These are phyloP conservation scores for Alnus glutinosa DNA, from an alignment of 306 rosid species.

Conservation along the genomic window DNA sequence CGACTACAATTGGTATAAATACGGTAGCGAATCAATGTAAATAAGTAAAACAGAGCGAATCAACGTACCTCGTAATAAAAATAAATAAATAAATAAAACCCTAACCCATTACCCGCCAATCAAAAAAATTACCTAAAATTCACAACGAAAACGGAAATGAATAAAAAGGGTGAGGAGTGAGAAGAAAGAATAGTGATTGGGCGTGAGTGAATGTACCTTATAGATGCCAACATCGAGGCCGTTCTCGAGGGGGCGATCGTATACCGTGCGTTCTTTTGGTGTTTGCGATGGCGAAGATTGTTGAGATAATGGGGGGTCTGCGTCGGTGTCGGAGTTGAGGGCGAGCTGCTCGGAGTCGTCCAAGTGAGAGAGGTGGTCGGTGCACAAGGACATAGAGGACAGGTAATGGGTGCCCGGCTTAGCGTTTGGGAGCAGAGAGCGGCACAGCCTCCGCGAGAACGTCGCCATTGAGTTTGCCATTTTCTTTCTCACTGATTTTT, in stretches of 20 bases:
- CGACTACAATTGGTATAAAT: neutral
- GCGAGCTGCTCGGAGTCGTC: conserved; percentile 3
- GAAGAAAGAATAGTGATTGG: neutral
- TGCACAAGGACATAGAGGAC: conserved; percentile 35
- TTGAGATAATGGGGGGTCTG: conserved; percentile 17
- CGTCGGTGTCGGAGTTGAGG: conserved; percentile 16
- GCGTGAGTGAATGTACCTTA: conserved; percentile 41
- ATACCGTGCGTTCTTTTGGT: neutral
- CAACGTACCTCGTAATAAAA: neutral
- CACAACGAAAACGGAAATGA: neutral
- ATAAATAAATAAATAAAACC: neutral
- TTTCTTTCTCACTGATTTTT: neutral
- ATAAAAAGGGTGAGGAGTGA: neutral
- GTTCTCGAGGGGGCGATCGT: conserved; percentile 59
- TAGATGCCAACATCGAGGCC: conserved; percentile 81
- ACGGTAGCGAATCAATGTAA: neutral
- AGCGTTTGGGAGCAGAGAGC: conserved; percentile 44
- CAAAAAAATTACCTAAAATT: neutral
- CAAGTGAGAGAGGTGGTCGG: conserved; percentile 37
- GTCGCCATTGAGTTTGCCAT: conserved; percentile 47
- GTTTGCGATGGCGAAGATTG: conserved; percentile 25
- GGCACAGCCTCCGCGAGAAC: conserved; percentile 52
- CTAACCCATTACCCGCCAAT: neutral
- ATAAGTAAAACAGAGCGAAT: no score
- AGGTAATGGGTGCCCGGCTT: conserved; percentile 12